Evolutionary conservation across 2,329 filamentous ascomycete genomes (phyloP).

Genomic region (Polytolypa hystricis): DNA sequence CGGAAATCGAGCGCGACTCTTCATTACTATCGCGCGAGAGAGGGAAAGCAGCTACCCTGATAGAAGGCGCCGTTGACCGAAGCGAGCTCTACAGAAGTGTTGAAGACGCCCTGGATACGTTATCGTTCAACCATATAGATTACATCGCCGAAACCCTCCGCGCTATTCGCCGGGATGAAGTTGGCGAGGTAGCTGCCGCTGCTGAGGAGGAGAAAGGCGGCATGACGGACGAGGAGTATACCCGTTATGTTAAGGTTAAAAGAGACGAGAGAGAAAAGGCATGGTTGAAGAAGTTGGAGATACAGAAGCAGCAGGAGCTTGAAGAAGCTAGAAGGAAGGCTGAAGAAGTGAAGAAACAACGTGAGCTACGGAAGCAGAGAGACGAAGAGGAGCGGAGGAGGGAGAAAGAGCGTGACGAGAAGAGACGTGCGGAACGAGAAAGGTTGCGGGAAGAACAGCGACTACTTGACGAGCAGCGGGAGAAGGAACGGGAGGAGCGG

Average conservation of each 20-base stretch:
- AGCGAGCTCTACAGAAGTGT: slow-evolving; percentile 51
- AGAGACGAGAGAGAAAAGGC: slow-evolving; percentile 41
- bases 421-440: slow-evolving; percentile 38
- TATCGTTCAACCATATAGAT: slow-evolving; percentile 44
- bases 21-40: slow-evolving; percentile 51
- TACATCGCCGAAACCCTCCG: slow-evolving; percentile 44
- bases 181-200: slow-evolving; percentile 45
- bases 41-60: slow-evolving; percentile 50
- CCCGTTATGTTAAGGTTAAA: slow-evolving; percentile 41
- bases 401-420: slow-evolving; percentile 40
- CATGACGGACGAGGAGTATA: slow-evolving; percentile 52
- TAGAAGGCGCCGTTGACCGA: slow-evolving; percentile 54
- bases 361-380: slow-evolving; percentile 33
- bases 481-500: slow-evolving; percentile 39
- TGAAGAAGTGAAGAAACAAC: slow-evolving; percentile 33
- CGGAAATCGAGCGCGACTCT: slow-evolving; percentile 52
- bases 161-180: slow-evolving; percentile 46
- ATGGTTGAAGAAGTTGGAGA: slow-evolving; percentile 37
- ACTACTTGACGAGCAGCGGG: slow-evolving; percentile 41
- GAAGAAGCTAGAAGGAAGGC: slow-evolving; percentile 31
- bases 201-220: slow-evolving; percentile 45
- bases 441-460: slow-evolving; percentile 43
- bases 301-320: slow-evolving; percentile 41
- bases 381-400: slow-evolving; percentile 37
- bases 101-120: slow-evolving; percentile 42